Evolutionary conservation across 2,329 filamentous ascomycete species (phyloP).

Genomic region (Pseudogymnoascus verrucosus): DNA sequence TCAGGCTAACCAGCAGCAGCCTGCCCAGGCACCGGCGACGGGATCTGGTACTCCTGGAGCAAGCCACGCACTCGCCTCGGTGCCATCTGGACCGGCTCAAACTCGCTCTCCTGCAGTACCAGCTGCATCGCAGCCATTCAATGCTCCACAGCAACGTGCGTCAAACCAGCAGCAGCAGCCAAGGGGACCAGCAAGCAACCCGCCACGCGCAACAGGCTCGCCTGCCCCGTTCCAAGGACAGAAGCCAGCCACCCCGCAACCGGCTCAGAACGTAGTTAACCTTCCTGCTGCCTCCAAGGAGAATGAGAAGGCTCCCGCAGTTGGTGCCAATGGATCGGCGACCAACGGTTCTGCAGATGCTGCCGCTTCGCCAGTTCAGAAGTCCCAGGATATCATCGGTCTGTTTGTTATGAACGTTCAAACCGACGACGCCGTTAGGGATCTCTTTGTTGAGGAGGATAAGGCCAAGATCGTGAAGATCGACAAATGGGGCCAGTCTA

Average conservation of each 20-base stretch:
- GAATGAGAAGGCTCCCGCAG: conserved; percentile 42
- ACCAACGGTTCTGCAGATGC: conserved; percentile 41
- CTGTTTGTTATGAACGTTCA: conserved; percentile 86
- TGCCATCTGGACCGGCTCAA: conserved; percentile 25
- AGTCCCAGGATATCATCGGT: conserved; percentile 66
- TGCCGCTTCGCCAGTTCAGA: conserved; percentile 49
- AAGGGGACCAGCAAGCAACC: conserved; percentile 22
- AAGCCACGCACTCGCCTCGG: conserved; percentile 27
- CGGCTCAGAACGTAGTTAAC: conserved; percentile 26
- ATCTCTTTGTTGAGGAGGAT: conserved; percentile 77
- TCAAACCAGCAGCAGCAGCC: conserved; percentile 23
- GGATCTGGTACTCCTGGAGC: conserved; percentile 28
- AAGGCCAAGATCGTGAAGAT: conserved; percentile 70
- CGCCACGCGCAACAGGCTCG: conserved; percentile 25
- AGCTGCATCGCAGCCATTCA: conserved; percentile 21
- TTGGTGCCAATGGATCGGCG: conserved; percentile 42
- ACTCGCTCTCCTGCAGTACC: conserved; percentile 21
- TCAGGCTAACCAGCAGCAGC: conserved; percentile 27
- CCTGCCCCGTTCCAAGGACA: conserved; percentile 23
- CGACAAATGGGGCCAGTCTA: conserved; percentile 69
- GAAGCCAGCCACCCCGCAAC: conserved; percentile 43
- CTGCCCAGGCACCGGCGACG: conserved; percentile 29
- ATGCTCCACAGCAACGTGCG: conserved; percentile 21
- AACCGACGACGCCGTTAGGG: conserved; percentile 72
- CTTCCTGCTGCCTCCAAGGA: conserved; percentile 43